Conservation (phyloP, 1,139 yeast species). For the Meyerozyma carpophila region DNA sequence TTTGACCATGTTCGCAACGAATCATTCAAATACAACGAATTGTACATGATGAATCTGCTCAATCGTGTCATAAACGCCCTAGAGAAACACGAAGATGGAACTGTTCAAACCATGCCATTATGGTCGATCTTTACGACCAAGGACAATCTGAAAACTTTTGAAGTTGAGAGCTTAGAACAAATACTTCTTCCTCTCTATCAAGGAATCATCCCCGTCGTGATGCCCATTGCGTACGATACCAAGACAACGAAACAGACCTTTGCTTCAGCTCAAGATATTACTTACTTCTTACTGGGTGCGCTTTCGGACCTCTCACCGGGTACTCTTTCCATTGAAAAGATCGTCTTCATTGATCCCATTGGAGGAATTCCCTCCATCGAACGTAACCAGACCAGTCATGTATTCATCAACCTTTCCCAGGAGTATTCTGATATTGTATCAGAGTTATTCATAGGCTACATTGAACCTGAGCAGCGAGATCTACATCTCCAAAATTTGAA, state of each 20-base stretch:
- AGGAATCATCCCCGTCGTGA: constrained; percentile 52
- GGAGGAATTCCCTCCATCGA: constrained; percentile 93
- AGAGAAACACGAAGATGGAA: constrained; percentile 19
- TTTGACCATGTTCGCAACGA: constrained; percentile 25
- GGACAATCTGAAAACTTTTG: constrained; percentile 5
- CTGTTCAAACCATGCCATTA: constrained; percentile 22
- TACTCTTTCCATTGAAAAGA: constrained; percentile 64
- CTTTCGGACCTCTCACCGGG: constrained; percentile 20
- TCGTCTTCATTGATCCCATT: constrained; percentile 68
- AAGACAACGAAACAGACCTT: constrained; percentile 25
- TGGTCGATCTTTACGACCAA: constrained; percentile 23
- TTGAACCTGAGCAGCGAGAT: constrained; percentile 39
- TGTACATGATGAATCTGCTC: constrained; percentile 29
- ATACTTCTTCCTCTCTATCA: constrained; percentile 39
- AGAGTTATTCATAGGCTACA: constrained; percentile 54
- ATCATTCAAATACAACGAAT: constrained; percentile 28
- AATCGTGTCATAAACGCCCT: constrained; percentile 24
- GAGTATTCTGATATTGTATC: constrained; percentile 65
- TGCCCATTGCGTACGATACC: constrained; percentile 50
- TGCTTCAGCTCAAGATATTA: constrained; percentile 28
- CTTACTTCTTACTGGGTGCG: constrained; percentile 22
- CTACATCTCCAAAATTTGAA: constrained; percentile 51
- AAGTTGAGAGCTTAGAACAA: constrained; percentile 26
- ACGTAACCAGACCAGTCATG: constrained; percentile 78
- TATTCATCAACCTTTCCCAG: constrained; percentile 78